These are phyloP conservation scores for Calonectria crousiana DNA, from an alignment of 2,329 filamentous ascomycete genomes.

Conservation along the genomic window DNA sequence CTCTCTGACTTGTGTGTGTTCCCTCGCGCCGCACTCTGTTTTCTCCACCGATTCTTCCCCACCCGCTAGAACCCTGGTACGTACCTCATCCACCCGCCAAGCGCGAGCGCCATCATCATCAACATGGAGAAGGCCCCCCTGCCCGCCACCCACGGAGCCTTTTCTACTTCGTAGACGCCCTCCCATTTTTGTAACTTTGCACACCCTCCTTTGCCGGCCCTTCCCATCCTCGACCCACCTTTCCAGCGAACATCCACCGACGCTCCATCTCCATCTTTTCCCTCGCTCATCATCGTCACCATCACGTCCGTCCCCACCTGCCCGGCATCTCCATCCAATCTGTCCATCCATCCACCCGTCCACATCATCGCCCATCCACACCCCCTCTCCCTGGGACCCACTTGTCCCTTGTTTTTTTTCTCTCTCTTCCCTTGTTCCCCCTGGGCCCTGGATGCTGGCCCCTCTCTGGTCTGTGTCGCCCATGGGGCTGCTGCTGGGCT, in stretches of 20 bases:
- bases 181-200: background rate
- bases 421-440: slow-evolving; percentile 17
- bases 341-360: slow-evolving; percentile 31
- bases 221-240: slow-evolving; percentile 34
- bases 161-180: slow-evolving; percentile 14
- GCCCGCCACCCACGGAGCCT: slow-evolving; percentile 10
- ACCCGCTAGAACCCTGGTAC: slow-evolving; percentile 27
- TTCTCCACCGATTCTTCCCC: slow-evolving; percentile 26
- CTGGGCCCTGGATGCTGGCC: slow-evolving; percentile 23
- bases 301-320: slow-evolving; percentile 24
- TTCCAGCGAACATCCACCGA: slow-evolving; percentile 36
- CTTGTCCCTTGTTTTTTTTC: background rate
- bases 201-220: slow-evolving; percentile 34
- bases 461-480: slow-evolving; percentile 12
- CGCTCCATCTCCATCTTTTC: slow-evolving; percentile 24
- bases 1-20: slow-evolving; percentile 7
- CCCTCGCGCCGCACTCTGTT: background rate
- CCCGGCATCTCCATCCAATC: slow-evolving; percentile 27
- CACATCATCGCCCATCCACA: slow-evolving; percentile 20
- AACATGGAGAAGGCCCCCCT: slow-evolving; percentile 15
- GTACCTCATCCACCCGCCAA: slow-evolving; percentile 13
- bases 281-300: slow-evolving; percentile 31
- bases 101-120: slow-evolving; percentile 8
- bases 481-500: slow-evolving; percentile 21
- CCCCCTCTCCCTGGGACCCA: slow-evolving; percentile 16